These are phyloP conservation scores for Stenogyne calaminthoides DNA, from an alignment of 305 asterid genomes.

Conservation along the genomic window DNA sequence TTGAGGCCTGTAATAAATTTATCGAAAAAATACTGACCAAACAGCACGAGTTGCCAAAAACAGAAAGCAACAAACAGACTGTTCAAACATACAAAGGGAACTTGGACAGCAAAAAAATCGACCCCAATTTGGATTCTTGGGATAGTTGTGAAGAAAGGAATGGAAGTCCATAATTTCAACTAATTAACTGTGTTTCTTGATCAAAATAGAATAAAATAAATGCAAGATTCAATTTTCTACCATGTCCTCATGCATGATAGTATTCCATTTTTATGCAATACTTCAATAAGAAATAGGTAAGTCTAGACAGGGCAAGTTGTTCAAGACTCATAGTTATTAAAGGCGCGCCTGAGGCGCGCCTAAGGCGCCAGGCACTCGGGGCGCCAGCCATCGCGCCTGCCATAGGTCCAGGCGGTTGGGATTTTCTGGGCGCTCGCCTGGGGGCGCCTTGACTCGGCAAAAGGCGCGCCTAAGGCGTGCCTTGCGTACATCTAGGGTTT, in stretches of 20 bases:
- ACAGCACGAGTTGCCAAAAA: background rate
- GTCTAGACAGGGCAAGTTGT: background rate
- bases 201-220: background rate
- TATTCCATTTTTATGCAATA: background rate
- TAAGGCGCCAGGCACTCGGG: no score
- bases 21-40: background rate
- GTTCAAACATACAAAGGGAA: background rate
- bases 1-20: background rate
- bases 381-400: no score
- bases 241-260: background rate
- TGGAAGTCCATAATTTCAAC: background rate
- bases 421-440: no score
- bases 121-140: background rate
- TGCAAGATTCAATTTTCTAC: background rate
- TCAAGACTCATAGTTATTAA: no score
- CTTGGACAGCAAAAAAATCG: background rate
- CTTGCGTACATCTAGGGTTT: no score
- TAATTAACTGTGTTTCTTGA: background rate
- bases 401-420: no score
- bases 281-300: background rate
- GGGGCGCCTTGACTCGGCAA: no score
- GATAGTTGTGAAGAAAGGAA: background rate
- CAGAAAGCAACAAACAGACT: background rate
- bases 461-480: no score
- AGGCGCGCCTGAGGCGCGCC: no score